Evolutionary conservation across 257 asterid genomes (phyloP).

Genomic region (Gentiana dahurica): DNA sequence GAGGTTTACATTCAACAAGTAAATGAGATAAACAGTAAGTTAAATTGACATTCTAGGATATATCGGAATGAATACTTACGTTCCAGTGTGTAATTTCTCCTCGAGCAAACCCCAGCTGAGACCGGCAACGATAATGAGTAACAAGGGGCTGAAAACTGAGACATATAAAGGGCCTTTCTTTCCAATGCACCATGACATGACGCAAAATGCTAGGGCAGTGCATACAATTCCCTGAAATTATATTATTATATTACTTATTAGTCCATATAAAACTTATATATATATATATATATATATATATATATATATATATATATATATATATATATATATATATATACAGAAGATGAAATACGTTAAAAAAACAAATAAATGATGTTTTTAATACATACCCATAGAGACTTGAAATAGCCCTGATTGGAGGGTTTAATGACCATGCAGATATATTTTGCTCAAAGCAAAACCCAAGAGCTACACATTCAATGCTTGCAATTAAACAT

Average conservation of each 20-base stretch:
- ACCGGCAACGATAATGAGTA: too few relatives aligned
- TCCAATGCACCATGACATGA: too few relatives aligned
- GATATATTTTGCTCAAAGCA: slow-evolving; percentile 43
- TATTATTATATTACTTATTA: too few relatives aligned
- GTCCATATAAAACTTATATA: too few relatives aligned
- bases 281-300: too few relatives aligned
- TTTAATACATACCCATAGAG: slow-evolving; percentile 34
- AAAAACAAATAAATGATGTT: not conserved
- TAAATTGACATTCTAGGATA: not conserved
- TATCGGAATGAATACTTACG: slow-evolving; percentile 26
- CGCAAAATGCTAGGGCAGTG: too few relatives aligned
- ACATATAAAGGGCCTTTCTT: too few relatives aligned
- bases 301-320: too few relatives aligned
- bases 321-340: slow-evolving; percentile 25
- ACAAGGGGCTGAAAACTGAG: too few relatives aligned
- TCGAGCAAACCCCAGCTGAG: too few relatives aligned
- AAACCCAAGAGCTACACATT: slow-evolving; percentile 50
- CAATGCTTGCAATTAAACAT: slow-evolving; percentile 51
- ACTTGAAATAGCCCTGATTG: slow-evolving; percentile 53
- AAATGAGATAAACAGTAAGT: not conserved
- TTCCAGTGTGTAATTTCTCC: slow-evolving; percentile 1
- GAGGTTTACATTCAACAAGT: too few relatives aligned
- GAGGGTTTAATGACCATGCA: slow-evolving; percentile 59
- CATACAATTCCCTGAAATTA: too few relatives aligned
- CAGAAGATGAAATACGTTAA: slow-evolving; percentile 4